Percentiles rank a stretch among this genome's conserved stretches.
Evolutionary conservation across 805 yeast species (phyloP).

Genomic region (Tetrapisispora pingtungensis): DNA sequence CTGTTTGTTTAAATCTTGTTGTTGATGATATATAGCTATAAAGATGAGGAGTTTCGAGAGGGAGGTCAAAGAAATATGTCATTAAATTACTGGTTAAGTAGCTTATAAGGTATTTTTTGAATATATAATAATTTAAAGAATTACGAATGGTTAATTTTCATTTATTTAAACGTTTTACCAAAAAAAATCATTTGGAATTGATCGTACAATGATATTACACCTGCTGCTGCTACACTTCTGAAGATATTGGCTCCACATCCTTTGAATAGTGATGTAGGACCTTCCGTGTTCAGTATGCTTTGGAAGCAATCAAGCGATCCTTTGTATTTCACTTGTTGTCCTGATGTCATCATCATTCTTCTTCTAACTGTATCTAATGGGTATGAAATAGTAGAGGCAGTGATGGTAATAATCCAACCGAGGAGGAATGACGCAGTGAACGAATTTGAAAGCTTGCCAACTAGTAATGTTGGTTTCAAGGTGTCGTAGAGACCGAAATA

Average conservation of each 20-base stretch:
- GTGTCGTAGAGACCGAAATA: slow-evolving; percentile 95
- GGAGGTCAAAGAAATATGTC: no score
- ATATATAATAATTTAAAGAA: no score
- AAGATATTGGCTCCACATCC: slow-evolving; percentile 98
- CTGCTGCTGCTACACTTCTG: slow-evolving; percentile 98
- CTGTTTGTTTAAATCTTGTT: no score
- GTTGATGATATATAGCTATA: no score
- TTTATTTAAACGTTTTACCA: slow-evolving; percentile 78
- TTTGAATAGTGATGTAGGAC: slow-evolving; percentile 81
- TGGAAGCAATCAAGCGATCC: slow-evolving; percentile 86
- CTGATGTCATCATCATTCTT: slow-evolving; percentile 99
- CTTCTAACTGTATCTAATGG: slow-evolving; percentile 96
- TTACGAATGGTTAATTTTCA: no score
- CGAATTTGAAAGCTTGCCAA: slow-evolving; percentile 81
- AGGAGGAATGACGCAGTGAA: slow-evolving; percentile 86
- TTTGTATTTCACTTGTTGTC: slow-evolving; percentile 87
- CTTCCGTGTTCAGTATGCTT: slow-evolving; percentile 84
- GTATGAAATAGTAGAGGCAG: slow-evolving; percentile 93
- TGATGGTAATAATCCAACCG: slow-evolving; percentile 94
- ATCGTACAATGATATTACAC: slow-evolving; percentile 93
- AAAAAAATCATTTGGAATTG: slow-evolving; percentile 83
- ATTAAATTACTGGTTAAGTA: no score
- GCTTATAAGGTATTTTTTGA: no score
- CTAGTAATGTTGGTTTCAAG: slow-evolving; percentile 80
- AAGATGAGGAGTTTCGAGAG: no score